Evolutionary conservation across 306 rosid species (phyloP).

Genomic region (Geum urbanum): DNA sequence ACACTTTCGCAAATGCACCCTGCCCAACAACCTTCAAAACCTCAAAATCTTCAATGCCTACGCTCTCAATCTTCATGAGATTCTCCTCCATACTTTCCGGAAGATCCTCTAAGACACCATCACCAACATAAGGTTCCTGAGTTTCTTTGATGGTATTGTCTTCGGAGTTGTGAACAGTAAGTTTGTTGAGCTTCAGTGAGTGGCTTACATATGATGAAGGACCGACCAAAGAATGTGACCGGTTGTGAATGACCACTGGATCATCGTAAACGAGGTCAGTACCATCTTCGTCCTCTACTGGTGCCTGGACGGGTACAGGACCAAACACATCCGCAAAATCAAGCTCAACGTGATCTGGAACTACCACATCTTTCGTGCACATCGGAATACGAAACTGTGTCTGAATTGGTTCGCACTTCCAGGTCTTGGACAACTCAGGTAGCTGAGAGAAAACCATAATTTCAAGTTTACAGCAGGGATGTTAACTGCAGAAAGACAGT

Average conservation of each 20-base stretch:
- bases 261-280: conserved; percentile 63
- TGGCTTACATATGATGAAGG: conserved; percentile 78
- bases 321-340: conserved; percentile 93
- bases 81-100: conserved; percentile 31
- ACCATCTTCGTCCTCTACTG: conserved; percentile 52
- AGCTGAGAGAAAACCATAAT: conserved; percentile 75
- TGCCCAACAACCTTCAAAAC: conserved; percentile 94
- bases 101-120: conserved; percentile 28
- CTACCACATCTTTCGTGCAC: conserved; percentile 34
- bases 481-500: conserved; percentile 30
- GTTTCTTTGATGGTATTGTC: conserved; percentile 38
- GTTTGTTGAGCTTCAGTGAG: conserved; percentile 70
- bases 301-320: conserved; percentile 48
- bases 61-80: conserved; percentile 37
- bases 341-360: conserved; percentile 63
- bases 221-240: conserved; percentile 92
- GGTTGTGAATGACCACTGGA: conserved; percentile 65
- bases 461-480: conserved; percentile 27
- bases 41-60: conserved; percentile 84
- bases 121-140: conserved; percentile 34
- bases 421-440: conserved; percentile 44
- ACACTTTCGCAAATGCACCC: conserved; percentile 96
- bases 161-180: conserved; percentile 56
- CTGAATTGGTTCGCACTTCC: conserved; percentile 37
- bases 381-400: conserved; percentile 43